Evolutionary conservation across 2,329 filamentous ascomycete species (phyloP).

Genomic region (Colletotrichum filicis): DNA sequence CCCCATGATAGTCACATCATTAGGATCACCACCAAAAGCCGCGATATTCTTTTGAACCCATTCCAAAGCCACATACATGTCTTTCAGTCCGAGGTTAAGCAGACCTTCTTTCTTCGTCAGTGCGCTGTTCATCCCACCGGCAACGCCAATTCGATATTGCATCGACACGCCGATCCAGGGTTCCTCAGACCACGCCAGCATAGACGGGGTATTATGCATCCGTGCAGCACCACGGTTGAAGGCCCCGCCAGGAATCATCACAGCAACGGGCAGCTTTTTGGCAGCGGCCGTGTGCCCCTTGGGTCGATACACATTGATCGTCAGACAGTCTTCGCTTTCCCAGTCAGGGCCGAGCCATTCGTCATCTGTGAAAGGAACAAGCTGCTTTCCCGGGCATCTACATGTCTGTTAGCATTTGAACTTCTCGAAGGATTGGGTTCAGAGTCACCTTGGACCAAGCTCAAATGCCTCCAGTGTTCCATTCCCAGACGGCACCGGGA

Average conservation of each 20-base stretch:
- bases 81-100: constrained; percentile 64
- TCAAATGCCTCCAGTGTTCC: constrained; percentile 40
- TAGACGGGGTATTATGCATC: constrained; percentile 53
- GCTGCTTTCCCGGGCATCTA: constrained; percentile 45
- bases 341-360: constrained; percentile 43
- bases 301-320: constrained; percentile 61
- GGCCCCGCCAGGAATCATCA: constrained; percentile 56
- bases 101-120: constrained; percentile 61
- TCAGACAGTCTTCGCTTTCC: constrained; percentile 63
- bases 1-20: constrained; percentile 60
- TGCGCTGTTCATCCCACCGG: constrained; percentile 67
- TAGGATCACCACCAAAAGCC: constrained; percentile 60
- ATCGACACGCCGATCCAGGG: constrained; percentile 61
- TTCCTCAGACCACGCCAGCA: constrained; percentile 59
- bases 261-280: constrained; percentile 55
- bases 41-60: constrained; percentile 65
- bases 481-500: constrained; percentile 41
- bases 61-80: constrained; percentile 57
- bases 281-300: constrained; percentile 39
- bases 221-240: constrained; percentile 45
- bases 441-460: constrained; percentile 36
- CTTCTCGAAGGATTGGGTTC: background rate
- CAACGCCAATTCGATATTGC: constrained; percentile 61
- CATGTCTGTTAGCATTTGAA: background rate
- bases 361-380: constrained; percentile 45